Conservation (phyloP, 1,139 yeast genomes). For the Pichia sp. region DNA sequence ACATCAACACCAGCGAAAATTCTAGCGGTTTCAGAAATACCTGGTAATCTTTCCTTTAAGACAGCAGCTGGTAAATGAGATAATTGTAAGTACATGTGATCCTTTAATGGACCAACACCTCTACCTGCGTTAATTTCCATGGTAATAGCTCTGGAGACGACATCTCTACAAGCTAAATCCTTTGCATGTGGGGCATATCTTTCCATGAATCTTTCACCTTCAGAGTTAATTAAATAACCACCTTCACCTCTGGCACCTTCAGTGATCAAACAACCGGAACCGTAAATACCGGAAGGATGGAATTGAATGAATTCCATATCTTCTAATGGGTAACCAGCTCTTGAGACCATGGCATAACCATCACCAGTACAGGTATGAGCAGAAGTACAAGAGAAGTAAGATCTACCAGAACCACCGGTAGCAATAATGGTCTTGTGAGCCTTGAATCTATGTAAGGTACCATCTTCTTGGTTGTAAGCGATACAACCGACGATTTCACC, state of each 20-base stretch:
- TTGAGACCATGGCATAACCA: slow-evolving; percentile 96
- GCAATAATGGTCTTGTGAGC: slow-evolving; percentile 96
- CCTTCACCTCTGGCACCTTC: slow-evolving; percentile 99
- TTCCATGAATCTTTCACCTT: slow-evolving; percentile 99
- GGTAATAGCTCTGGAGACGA: slow-evolving; percentile 97
- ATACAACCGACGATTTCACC: slow-evolving; percentile 97
- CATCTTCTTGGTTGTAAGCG: slow-evolving; percentile 98
- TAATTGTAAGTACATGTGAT: slow-evolving; percentile 93
- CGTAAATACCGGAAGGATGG: slow-evolving; percentile 99
- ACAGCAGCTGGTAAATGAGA: slow-evolving; percentile 93
- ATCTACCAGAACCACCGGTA: slow-evolving; percentile 99
- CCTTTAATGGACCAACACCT: slow-evolving; percentile 97
- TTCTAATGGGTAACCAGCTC: slow-evolving; percentile 98
- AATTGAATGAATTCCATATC: slow-evolving; percentile 98
- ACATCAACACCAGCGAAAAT: slow-evolving; percentile 99
- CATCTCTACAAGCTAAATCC: slow-evolving; percentile 98
- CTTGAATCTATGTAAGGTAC: slow-evolving; percentile 96
- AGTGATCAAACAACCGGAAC: slow-evolving; percentile 97
- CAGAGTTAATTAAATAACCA: slow-evolving; percentile 92
- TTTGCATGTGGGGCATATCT: slow-evolving; percentile 99
- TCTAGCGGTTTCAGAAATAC: slow-evolving; percentile 98
- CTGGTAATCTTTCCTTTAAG: slow-evolving; percentile 94
- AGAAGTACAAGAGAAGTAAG: slow-evolving; percentile 98
- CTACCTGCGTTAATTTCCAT: slow-evolving; percentile 99
- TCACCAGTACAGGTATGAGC: slow-evolving; percentile 99